Percentiles rank a stretch among this genome's conserved stretches.
Evolutionary conservation across 2,329 filamentous ascomycete genomes (phyloP).

Genomic region (Colletotrichum sp.): DNA sequence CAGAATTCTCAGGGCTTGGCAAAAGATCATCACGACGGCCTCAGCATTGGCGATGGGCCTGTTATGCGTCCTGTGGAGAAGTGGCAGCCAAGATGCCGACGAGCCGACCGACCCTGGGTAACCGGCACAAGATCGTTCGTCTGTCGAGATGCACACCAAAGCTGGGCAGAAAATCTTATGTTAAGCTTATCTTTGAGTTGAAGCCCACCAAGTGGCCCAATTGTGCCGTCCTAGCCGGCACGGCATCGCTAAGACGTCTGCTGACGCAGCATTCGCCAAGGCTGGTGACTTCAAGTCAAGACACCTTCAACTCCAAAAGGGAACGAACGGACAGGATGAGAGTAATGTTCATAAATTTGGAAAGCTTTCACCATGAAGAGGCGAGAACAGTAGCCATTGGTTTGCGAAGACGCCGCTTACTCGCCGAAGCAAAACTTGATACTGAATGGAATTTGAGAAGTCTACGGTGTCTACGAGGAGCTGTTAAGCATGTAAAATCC

Average conservation of each 20-base stretch:
- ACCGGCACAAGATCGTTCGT: background rate
- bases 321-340: background rate
- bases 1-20: background rate
- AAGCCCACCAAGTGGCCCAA: background rate
- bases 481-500: rapidly evolving
- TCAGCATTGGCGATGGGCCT: background rate
- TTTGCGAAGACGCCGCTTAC: background rate
- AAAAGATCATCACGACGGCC: background rate
- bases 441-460: background rate
- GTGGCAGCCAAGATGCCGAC: background rate
- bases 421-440: background rate
- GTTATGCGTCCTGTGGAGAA: background rate
- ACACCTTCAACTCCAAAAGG: rapidly evolving
- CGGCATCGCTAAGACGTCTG: background rate
- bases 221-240: background rate
- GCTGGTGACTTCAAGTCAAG: background rate
- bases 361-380: background rate
- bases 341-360: rapidly evolving
- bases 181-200: background rate
- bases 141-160: background rate
- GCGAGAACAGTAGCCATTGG: rapidly evolving
- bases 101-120: background rate
- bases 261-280: background rate
- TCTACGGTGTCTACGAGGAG: rapidly evolving
- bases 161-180: background rate